Evolutionary conservation across 768 basidiomycete genomes (phyloP).

Genomic region (Mrakia frigida): DNA sequence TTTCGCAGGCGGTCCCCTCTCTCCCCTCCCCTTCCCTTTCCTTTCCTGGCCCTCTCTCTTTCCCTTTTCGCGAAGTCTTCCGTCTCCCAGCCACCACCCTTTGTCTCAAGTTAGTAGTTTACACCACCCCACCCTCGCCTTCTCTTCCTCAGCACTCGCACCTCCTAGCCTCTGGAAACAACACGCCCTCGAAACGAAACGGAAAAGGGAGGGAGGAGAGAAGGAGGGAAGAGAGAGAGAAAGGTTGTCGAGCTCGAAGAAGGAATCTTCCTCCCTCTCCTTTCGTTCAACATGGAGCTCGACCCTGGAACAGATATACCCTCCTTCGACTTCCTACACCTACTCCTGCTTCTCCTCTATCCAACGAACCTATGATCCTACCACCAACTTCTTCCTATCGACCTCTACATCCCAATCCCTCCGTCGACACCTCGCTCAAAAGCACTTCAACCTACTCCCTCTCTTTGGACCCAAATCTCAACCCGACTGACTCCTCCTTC

Average conservation of each 20-base stretch:
- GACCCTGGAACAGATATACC: not conserved
- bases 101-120: no score
- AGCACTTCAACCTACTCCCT: not conserved
- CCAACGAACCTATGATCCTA: slow-evolving; percentile 7
- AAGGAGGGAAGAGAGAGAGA: not conserved
- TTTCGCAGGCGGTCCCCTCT: not conserved
- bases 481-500: not conserved
- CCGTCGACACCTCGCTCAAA: not conserved
- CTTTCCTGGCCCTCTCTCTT: no score
- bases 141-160: not conserved
- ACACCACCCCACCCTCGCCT: not conserved
- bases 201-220: not conserved
- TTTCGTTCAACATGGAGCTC: not conserved
- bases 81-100: no score
- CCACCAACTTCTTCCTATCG: not conserved
- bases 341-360: not conserved
- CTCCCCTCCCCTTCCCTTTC: not conserved
- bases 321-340: not conserved
- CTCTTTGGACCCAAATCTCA: not conserved
- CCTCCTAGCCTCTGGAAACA: no score
- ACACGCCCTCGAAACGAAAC: no score
- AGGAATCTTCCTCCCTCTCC: not conserved
- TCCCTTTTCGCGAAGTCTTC: no score
- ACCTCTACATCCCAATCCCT: not conserved
- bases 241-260: slow-evolving; percentile 10